These are phyloP conservation scores for Blastobotrys ciferrii DNA, from an alignment of 1,139 yeast species.

Conservation along the genomic window DNA sequence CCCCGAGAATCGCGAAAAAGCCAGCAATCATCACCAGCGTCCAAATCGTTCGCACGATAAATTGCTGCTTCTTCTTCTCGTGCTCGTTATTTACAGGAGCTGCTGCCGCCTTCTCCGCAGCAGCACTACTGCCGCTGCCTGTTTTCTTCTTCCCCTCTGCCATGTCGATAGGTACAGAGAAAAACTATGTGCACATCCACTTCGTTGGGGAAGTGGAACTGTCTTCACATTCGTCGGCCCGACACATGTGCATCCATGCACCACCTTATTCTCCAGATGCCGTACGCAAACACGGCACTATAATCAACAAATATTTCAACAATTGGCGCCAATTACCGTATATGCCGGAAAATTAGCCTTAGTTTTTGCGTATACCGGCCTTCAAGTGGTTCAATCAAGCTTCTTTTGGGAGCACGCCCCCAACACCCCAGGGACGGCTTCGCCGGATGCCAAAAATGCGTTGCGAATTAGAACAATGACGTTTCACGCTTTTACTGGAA, in stretches of 20 bases:
- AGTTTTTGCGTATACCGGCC: too few species aligned
- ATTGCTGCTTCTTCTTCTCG: conserved; percentile 73
- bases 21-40: conserved; percentile 84
- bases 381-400: too few species aligned
- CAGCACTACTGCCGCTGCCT: background rate
- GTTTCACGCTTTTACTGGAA: too few species aligned
- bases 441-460: too few species aligned
- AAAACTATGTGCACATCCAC: background rate
- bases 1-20: conserved; percentile 68
- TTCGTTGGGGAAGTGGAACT: background rate
- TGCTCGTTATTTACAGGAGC: background rate
- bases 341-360: too few species aligned
- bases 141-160: background rate
- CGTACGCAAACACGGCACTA: background rate
- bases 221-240: background rate
- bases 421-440: too few species aligned
- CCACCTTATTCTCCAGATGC: too few species aligned
- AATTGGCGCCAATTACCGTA: too few species aligned
- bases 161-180: background rate
- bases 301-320: too few species aligned
- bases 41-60: conserved; percentile 90
- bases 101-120: background rate
- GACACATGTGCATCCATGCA: background rate
- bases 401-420: too few species aligned
- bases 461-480: too few species aligned